These are phyloP conservation scores for Tolypocladium tundrense DNA, from an alignment of 2,329 filamentous ascomycete genomes.

Conservation along the genomic window DNA sequence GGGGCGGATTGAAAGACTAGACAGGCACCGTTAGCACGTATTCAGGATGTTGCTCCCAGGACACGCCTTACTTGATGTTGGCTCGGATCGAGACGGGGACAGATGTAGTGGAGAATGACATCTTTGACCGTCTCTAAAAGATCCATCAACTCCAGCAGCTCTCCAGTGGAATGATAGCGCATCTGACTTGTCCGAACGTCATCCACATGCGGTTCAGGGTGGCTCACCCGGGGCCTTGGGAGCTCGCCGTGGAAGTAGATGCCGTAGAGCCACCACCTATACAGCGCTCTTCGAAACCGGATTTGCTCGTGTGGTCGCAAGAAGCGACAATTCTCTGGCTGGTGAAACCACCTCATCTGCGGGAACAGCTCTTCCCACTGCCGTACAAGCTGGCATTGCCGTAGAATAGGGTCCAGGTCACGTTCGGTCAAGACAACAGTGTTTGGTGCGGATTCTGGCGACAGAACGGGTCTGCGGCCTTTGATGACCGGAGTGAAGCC, in stretches of 20 bases:
- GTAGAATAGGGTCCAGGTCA: slow-evolving; percentile 22
- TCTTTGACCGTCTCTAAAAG: slow-evolving; percentile 33
- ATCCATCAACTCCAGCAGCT: slow-evolving; percentile 35
- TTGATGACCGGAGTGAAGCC: slow-evolving; percentile 13
- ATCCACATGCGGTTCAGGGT: slow-evolving; percentile 28
- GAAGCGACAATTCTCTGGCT: slow-evolving; percentile 32
- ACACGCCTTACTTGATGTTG: slow-evolving; percentile 20
- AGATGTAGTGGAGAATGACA: slow-evolving; percentile 34
- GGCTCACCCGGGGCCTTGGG: slow-evolving; percentile 23
- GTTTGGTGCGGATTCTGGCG: slow-evolving; percentile 2
- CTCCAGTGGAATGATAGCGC: slow-evolving; percentile 30
- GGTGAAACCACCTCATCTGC: slow-evolving; percentile 35
- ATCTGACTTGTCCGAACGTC: slow-evolving; percentile 32
- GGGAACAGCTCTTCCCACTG: slow-evolving; percentile 30
- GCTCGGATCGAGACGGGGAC: slow-evolving; percentile 31
- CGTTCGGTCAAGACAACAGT: slow-evolving; percentile 19
- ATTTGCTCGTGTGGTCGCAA: slow-evolving; percentile 30
- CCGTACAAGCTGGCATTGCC: slow-evolving; percentile 23
- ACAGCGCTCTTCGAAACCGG: slow-evolving; percentile 40
- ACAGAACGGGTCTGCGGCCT: slow-evolving; percentile 8
- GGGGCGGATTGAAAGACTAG: slow-evolving; percentile 11
- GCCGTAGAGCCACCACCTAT: slow-evolving; percentile 45
- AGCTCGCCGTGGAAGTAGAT: slow-evolving; percentile 39
- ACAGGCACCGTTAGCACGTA: slow-evolving; percentile 1
- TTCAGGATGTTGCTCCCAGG: background rate